phyloP scores from a whole-genome alignment of 768 basidiomycete genomes.

The Kwoniella mangroviensis region DNA sequence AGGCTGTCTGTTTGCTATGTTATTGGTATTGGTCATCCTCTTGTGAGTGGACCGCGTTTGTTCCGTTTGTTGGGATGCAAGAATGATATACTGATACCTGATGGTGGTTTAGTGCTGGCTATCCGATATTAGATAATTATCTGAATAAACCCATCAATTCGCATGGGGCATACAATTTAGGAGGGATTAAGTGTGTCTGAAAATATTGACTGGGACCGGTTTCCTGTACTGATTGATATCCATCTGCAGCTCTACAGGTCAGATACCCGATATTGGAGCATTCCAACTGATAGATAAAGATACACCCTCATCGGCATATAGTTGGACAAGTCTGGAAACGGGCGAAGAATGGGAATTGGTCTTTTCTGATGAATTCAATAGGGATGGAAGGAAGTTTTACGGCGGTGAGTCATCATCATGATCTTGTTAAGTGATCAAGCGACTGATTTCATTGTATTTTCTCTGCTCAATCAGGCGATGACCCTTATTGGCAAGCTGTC shows the following conservation, averaged over 20 bases:
- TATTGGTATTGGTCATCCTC: constrained; percentile 71
- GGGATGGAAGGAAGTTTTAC: constrained; percentile 61
- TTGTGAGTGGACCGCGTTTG: constrained; percentile 60
- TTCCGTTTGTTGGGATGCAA: background rate
- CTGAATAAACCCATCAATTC: constrained; percentile 36
- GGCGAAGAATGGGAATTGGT: constrained; percentile 80
- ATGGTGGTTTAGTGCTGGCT: constrained; percentile 64
- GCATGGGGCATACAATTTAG: constrained; percentile 74
- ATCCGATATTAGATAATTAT: constrained; percentile 75
- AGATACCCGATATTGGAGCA: constrained; percentile 75
- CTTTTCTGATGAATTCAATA: constrained; percentile 87
- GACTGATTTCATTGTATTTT: background rate
- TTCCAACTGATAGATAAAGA: constrained; percentile 75
- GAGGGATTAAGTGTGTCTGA: constrained; percentile 75
- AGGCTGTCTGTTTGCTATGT: constrained; percentile 70
- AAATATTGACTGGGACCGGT: too few species aligned
- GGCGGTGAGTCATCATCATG: constrained; percentile 30
- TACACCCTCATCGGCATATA: constrained; percentile 68
- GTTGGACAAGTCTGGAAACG: constrained; percentile 71
- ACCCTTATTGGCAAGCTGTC: constrained; percentile 62
- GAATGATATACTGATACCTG: background rate
- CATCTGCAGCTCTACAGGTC: too few species aligned
- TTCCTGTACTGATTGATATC: too few species aligned
- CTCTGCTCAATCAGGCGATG: constrained; percentile 51
- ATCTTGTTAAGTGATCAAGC: background rate